These are phyloP conservation scores for Boechera divaricarpa DNA, from an alignment of 345 rosid species.

Conservation along the genomic window DNA sequence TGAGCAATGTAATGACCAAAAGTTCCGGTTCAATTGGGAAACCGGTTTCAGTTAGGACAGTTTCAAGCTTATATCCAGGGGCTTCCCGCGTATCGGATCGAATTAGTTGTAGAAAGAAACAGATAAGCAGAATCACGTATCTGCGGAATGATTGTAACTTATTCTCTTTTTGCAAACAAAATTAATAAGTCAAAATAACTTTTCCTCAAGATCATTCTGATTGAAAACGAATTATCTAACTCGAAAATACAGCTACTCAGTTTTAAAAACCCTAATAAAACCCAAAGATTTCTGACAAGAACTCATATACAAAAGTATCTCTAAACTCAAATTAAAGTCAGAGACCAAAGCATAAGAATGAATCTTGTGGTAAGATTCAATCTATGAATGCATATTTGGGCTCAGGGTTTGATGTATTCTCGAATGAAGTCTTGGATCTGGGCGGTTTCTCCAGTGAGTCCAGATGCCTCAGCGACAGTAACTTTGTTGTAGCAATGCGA, in stretches of 20 bases:
- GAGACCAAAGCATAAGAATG: conserved; percentile 24
- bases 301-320: conserved; percentile 30
- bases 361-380: conserved; percentile 10
- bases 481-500: conserved; percentile 79
- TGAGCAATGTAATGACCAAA: conserved; percentile 27
- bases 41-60: conserved; percentile 19
- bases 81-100: conserved; percentile 8
- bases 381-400: background rate
- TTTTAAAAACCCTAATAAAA: background rate
- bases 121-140: background rate
- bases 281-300: conserved; percentile 29
- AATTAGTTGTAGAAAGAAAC: background rate
- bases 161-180: background rate
- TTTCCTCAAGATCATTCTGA: background rate
- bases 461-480: conserved; percentile 77
- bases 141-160: background rate
- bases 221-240: background rate
- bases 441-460: conserved; percentile 68
- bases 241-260: conserved; percentile 20
- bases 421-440: conserved; percentile 75
- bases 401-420: conserved; percentile 71
- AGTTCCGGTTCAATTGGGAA: conserved; percentile 12
- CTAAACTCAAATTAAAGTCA: conserved; percentile 32
- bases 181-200: background rate
- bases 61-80: background rate